These are phyloP conservation scores for Heterobasidion parviporum DNA, from an alignment of 1,284 basidiomycete genomes.

Conservation along the genomic window DNA sequence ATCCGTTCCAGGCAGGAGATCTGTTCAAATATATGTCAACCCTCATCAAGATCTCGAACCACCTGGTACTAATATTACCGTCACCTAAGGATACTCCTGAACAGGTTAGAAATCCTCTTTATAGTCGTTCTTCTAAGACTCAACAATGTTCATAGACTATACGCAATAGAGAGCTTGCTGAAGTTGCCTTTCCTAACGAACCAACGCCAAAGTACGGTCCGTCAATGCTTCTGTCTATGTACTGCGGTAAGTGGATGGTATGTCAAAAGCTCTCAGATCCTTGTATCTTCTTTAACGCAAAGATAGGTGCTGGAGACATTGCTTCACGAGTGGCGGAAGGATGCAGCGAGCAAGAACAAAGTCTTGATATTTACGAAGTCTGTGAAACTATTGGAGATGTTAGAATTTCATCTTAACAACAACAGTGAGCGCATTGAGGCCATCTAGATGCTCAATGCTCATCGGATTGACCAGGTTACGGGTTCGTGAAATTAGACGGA, in stretches of 20 bases:
- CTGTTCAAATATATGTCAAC: slow-evolving; percentile 71
- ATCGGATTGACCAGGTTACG: slow-evolving; percentile 36
- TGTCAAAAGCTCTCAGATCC: slow-evolving; percentile 14
- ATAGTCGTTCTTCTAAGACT: neutral
- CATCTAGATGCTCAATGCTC: neutral
- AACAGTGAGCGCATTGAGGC: slow-evolving; percentile 29
- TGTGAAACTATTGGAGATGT: slow-evolving; percentile 73
- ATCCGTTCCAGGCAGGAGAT: slow-evolving; percentile 50
- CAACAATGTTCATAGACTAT: slow-evolving; percentile 29
- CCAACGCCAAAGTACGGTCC: slow-evolving; percentile 50
- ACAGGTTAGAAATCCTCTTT: neutral
- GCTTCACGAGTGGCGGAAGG: slow-evolving; percentile 56
- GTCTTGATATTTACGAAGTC: slow-evolving; percentile 84
- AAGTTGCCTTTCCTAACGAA: slow-evolving; percentile 47
- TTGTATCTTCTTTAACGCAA: neutral
- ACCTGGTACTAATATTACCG: slow-evolving; percentile 57
- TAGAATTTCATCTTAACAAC: slow-evolving; percentile 60
- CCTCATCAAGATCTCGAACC: slow-evolving; percentile 80
- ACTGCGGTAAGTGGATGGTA: slow-evolving; percentile 84
- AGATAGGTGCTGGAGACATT: slow-evolving; percentile 57
- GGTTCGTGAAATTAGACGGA: slow-evolving; percentile 70
- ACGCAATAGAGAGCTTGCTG: slow-evolving; percentile 51
- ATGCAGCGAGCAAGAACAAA: slow-evolving; percentile 43
- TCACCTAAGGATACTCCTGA: slow-evolving; percentile 1
- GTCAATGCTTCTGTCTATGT: slow-evolving; percentile 50